Evolutionary conservation across 2,329 filamentous ascomycete genomes (phyloP).

Genomic region (Chaetomium strumarium): DNA sequence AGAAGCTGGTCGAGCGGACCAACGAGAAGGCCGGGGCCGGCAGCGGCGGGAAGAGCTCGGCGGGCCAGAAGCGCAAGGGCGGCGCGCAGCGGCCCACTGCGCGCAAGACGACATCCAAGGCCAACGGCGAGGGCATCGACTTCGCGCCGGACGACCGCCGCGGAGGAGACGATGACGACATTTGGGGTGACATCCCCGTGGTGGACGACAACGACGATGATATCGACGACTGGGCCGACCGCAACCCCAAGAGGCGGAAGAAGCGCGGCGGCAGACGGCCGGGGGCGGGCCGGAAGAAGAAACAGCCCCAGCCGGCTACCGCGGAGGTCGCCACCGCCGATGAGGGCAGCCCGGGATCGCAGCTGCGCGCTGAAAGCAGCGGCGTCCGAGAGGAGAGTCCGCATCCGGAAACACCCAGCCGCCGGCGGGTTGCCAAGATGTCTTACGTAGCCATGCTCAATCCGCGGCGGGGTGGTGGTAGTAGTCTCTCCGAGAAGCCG

Average conservation of each 20-base stretch:
- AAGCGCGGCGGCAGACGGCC: constrained; percentile 24
- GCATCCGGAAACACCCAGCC: constrained; percentile 1
- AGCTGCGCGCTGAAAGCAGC: constrained; percentile 3
- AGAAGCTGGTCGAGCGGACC: constrained; percentile 41
- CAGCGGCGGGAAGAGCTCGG: neutral
- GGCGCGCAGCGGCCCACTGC: constrained; percentile 14
- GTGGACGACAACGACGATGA: constrained; percentile 19
- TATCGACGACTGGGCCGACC: constrained; percentile 14
- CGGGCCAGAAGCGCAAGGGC: constrained; percentile 17
- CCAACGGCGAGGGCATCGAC: constrained; percentile 13
- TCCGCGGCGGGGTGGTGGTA: constrained; percentile 1
- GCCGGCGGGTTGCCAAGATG: constrained; percentile 3
- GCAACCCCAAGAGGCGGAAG: constrained; percentile 13
- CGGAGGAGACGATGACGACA: constrained; percentile 14
- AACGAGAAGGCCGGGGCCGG: constrained; percentile 17
- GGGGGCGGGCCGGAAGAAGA: constrained; percentile 26
- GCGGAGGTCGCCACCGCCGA: neutral
- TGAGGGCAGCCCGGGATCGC: constrained; percentile 5
- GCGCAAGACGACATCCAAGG: constrained; percentile 21
- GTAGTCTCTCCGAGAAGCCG: neutral
- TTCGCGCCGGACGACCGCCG: constrained; percentile 1
- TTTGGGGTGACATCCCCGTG: constrained; percentile 3
- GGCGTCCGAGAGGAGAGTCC: neutral
- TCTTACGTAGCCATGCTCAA: constrained; percentile 8
- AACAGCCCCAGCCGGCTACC: constrained; percentile 7